Conservation (phyloP, 2,329 filamentous ascomycete genomes). For the Clarireedia monteithiana region DNA sequence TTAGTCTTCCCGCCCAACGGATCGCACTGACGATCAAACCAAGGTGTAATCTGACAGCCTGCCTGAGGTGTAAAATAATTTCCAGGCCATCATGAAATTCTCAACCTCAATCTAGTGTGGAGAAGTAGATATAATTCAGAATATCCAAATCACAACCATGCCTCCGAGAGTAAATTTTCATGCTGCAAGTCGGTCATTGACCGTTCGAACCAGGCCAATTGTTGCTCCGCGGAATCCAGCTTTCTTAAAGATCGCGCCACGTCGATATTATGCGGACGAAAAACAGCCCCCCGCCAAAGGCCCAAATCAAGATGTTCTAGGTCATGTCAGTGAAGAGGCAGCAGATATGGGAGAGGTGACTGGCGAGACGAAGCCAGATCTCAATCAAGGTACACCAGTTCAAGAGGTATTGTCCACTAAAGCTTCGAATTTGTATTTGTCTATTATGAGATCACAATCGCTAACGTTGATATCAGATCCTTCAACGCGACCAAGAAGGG, state of each 20-base stretch:
- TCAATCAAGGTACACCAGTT: conserved; percentile 58
- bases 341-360: conserved; percentile 50
- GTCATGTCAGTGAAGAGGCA: conserved; percentile 59
- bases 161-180: conserved; percentile 46
- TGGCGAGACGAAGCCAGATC: conserved; percentile 50
- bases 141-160: conserved; percentile 34
- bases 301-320: conserved; percentile 44
- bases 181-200: conserved; percentile 35
- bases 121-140: neutral
- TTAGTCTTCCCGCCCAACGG: no score
- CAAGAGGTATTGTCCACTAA: conserved; percentile 44
- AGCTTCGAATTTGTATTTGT: conserved; percentile 9
- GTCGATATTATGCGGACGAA: conserved; percentile 26
- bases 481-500: conserved; percentile 54
- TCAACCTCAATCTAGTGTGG: neutral
- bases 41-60: no score
- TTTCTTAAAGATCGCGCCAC: conserved; percentile 18
- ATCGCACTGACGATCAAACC: no score
- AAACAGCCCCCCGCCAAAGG: conserved; percentile 28
- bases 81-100: conserved; percentile 5
- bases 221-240: conserved; percentile 25
- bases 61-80: neutral
- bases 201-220: conserved; percentile 32
- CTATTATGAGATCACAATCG: conserved; percentile 14
- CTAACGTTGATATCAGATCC: conserved; percentile 39